These are phyloP conservation scores for Lasiosphaeria hispida DNA, from an alignment of 495 filamentous ascomycete species.

Conservation along the genomic window DNA sequence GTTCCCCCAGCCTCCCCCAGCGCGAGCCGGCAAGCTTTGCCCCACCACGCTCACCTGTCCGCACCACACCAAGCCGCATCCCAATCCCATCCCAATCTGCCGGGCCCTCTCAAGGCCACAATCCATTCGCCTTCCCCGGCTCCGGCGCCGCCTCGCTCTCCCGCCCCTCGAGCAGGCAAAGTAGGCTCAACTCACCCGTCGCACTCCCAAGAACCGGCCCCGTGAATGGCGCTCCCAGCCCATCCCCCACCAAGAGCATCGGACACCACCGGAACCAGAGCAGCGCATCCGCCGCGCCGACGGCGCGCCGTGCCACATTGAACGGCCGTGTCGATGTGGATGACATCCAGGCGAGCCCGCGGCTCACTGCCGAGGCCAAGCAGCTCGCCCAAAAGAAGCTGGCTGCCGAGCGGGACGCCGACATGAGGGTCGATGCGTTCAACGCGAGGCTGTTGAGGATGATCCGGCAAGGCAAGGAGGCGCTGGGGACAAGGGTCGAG, in stretches of 20 bases:
- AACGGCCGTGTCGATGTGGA: slow-evolving; percentile 18
- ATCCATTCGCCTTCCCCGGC: slow-evolving; percentile 17
- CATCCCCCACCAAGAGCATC: slow-evolving; percentile 23
- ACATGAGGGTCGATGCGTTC: slow-evolving; percentile 72
- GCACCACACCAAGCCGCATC: slow-evolving; percentile 37
- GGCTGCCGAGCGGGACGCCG: slow-evolving; percentile 72
- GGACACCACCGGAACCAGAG: slow-evolving; percentile 38
- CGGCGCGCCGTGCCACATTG: slow-evolving; percentile 14
- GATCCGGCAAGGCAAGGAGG: slow-evolving; percentile 86
- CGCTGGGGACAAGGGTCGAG: slow-evolving; percentile 75
- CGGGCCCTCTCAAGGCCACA: slow-evolving; percentile 7
- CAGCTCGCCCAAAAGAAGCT: slow-evolving; percentile 62
- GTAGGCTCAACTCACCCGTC: slow-evolving; percentile 9
- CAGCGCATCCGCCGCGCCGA: slow-evolving; percentile 30
- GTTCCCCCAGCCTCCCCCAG: slow-evolving; percentile 39
- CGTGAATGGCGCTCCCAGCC: too few relatives aligned
- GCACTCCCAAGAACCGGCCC: background rate
- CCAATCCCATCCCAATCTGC: slow-evolving; percentile 28
- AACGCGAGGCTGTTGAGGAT: slow-evolving; percentile 76
- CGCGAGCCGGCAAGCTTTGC: slow-evolving; percentile 54
- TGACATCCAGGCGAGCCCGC: slow-evolving; percentile 38
- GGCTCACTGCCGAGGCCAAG: slow-evolving; percentile 60
- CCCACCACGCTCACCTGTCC: slow-evolving; percentile 40
- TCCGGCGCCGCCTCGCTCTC: slow-evolving; percentile 14
- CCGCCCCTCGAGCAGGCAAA: slow-evolving; percentile 32